phyloP scores from a whole-genome alignment of 2,329 filamentous ascomycete species.

The Cercospora sp. region DNA sequence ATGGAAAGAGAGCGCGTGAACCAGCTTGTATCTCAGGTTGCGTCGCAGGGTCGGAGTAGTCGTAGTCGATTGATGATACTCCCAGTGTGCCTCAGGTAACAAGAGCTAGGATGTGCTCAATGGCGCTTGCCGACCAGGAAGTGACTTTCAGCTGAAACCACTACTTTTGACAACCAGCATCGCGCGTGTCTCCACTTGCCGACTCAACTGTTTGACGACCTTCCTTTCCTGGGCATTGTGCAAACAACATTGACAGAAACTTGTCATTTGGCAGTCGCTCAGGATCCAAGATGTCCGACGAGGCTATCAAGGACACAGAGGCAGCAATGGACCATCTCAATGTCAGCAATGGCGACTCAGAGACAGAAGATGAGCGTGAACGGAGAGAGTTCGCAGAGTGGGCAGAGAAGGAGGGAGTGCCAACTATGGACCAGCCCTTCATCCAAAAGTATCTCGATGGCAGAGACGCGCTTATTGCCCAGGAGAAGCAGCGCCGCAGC shows the following conservation, averaged over 20 bases:
- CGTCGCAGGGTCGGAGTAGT: not conserved
- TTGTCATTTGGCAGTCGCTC: not conserved
- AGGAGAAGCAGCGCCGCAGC: slow-evolving; percentile 81
- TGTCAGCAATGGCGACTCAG: slow-evolving; percentile 5
- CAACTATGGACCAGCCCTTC: slow-evolving; percentile 65
- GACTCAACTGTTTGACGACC: not conserved
- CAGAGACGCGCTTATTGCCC: slow-evolving; percentile 70
- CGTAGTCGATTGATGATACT: not conserved
- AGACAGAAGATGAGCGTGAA: slow-evolving; percentile 7
- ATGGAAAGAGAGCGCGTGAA: not conserved
- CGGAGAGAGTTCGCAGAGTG: slow-evolving; percentile 6
- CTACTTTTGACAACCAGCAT: not conserved
- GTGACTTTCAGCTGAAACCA: not conserved
- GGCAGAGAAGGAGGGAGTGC: slow-evolving; percentile 43
- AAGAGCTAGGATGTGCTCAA: not conserved
- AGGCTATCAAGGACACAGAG: not conserved
- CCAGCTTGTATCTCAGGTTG: not conserved
- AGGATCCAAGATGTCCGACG: not conserved
- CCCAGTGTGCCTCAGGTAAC: not conserved
- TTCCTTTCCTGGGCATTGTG: slow-evolving; percentile 8
- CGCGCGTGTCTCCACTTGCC: not conserved
- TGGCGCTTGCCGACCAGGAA: not conserved
- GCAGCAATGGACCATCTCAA: not conserved
- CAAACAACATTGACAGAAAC: slow-evolving; percentile 2
- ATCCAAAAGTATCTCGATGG: slow-evolving; percentile 79